These are phyloP conservation scores for Puccinia horiana DNA, from an alignment of 1,284 basidiomycete species.

Conservation along the genomic window DNA sequence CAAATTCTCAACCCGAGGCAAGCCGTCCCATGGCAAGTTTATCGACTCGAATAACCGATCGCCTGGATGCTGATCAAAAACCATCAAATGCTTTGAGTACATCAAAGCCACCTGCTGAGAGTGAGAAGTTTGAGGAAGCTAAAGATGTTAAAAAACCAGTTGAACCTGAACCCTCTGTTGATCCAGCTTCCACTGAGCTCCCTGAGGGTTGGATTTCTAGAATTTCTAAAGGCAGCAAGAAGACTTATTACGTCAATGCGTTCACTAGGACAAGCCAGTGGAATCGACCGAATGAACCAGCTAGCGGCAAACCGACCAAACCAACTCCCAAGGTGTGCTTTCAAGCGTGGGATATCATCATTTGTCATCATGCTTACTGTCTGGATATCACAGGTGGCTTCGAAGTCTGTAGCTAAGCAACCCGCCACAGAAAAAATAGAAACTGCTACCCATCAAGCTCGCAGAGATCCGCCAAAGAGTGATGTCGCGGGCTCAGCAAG, in stretches of 20 bases:
- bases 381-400: constrained; percentile 2
- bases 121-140: constrained; percentile 31
- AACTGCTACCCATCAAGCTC: not conserved
- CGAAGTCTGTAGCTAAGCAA: constrained; percentile 8
- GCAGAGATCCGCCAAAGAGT: not conserved
- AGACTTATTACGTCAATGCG: constrained; percentile 49
- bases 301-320: constrained; percentile 18
- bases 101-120: constrained; percentile 27
- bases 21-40: not conserved
- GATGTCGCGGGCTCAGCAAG: not conserved
- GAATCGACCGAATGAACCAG: constrained; percentile 43
- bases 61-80: not conserved
- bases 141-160: constrained; percentile 11
- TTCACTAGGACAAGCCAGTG: constrained; percentile 49
- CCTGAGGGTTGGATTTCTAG: constrained; percentile 46
- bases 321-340: constrained; percentile 31
- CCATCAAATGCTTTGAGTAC: constrained; percentile 8
- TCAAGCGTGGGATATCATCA: not conserved
- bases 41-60: constrained; percentile 19
- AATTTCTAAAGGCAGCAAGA: constrained; percentile 43
- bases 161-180: constrained; percentile 21
- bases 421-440: constrained; percentile 1
- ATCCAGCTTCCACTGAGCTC: constrained; percentile 13
- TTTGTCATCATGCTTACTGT: constrained; percentile 5
- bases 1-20: not conserved